A percentile compares a stretch with the other conserved stretches of the same genome.
phyloP scores from a whole-genome alignment of 192 early-diverging fungal genomes.

The Backusella tuberculispora region DNA sequence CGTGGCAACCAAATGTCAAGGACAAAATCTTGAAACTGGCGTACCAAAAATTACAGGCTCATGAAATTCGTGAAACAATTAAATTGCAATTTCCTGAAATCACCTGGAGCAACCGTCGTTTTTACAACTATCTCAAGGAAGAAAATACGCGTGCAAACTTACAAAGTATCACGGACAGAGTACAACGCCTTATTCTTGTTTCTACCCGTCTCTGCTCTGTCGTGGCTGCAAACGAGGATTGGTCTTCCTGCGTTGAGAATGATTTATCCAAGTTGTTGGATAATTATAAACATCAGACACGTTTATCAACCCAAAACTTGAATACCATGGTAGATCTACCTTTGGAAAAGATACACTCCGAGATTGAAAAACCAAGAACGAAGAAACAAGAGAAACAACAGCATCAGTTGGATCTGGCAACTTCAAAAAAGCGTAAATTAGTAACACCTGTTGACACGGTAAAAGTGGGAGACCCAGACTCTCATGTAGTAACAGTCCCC shows the following conservation, averaged over 20 bases:
- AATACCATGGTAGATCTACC: constrained; percentile 11
- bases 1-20: constrained; percentile 47
- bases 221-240: constrained; percentile 43
- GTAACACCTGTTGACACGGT: neutral
- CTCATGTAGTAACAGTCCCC: neutral
- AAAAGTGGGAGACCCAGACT: neutral
- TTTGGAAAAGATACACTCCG: constrained; percentile 12
- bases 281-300: constrained; percentile 10
- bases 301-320: constrained; percentile 9
- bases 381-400: constrained; percentile 9
- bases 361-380: constrained; percentile 8
- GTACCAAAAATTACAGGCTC: constrained; percentile 39
- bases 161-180: constrained; percentile 47
- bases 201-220: constrained; percentile 52
- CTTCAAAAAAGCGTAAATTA: constrained; percentile 6
- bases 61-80: constrained; percentile 47
- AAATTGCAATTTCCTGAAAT: constrained; percentile 58
- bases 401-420: constrained; percentile 10
- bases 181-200: constrained; percentile 44
- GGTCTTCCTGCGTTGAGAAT: constrained; percentile 28
- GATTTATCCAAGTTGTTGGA: constrained; percentile 28
- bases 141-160: constrained; percentile 53
- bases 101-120: constrained; percentile 61
- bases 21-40: constrained; percentile 47
- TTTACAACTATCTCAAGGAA: constrained; percentile 57